Conservation (phyloP, 805 yeast genomes). For the Starmerella bacillaris region DNA sequence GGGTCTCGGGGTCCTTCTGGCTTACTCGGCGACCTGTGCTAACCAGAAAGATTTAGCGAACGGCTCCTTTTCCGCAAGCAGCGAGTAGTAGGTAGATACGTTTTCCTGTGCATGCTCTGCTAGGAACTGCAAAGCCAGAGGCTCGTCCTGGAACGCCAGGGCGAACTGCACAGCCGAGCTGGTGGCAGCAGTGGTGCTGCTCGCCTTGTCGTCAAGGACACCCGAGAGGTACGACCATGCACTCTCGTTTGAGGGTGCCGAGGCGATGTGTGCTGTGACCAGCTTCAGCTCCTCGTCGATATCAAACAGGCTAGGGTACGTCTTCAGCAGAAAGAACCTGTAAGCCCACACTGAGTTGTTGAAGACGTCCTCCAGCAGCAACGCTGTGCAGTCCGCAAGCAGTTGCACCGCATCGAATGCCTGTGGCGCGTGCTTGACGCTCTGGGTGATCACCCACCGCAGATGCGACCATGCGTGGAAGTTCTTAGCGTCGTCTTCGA, state of each 20-base stretch:
- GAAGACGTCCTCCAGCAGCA: constrained; percentile 46
- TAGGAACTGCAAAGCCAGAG: constrained; percentile 9
- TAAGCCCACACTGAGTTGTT: constrained; percentile 93
- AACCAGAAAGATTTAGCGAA: no score
- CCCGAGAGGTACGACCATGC: constrained; percentile 74
- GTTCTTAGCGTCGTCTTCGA: constrained; percentile 68
- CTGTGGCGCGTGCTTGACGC: not conserved
- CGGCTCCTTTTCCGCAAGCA: no score
- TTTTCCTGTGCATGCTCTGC: constrained; percentile 7
- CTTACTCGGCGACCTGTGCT: no score
- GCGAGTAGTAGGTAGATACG: no score
- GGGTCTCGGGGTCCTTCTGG: no score
- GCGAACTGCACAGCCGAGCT: constrained; percentile 4
- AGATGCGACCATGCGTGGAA: constrained; percentile 94
- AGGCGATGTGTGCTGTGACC: constrained; percentile 31
- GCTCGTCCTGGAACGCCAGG: not conserved
- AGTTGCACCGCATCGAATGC: constrained; percentile 20
- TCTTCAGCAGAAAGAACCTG: constrained; percentile 38
- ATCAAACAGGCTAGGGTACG: constrained; percentile 11
- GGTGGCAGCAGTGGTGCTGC: not conserved
- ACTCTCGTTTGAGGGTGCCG: constrained; percentile 66
- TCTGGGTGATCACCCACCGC: constrained; percentile 54
- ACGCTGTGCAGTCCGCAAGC: constrained; percentile 30
- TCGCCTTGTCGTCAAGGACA: no score
- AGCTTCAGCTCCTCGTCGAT: constrained; percentile 36